Evolutionary conservation across 2,329 filamentous ascomycete species (phyloP).

Genomic region (Cytospora piceicola): DNA sequence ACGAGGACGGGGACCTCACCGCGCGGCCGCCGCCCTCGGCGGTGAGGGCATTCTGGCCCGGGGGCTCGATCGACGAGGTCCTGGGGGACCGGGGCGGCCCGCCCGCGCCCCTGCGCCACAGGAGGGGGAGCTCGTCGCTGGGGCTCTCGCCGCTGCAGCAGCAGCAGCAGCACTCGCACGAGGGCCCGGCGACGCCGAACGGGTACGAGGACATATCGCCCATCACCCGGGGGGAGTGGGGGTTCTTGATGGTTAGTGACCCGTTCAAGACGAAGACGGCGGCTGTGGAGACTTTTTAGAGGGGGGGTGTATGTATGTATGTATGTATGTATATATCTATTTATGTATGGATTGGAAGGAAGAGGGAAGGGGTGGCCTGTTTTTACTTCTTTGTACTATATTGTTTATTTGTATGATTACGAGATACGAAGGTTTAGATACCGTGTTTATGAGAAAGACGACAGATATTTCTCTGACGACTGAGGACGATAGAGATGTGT

Average conservation of each 20-base stretch:
- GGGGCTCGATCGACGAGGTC: constrained; percentile 50
- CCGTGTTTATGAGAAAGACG: too few relatives aligned
- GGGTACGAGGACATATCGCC: constrained; percentile 66
- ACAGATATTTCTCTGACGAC: too few relatives aligned
- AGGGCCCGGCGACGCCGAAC: constrained; percentile 61
- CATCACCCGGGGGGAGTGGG: constrained; percentile 65
- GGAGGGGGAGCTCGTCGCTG: constrained; percentile 23
- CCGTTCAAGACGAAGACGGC: constrained; percentile 51
- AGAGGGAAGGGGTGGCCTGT: too few relatives aligned
- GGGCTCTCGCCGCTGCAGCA: constrained; percentile 17
- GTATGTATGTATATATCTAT: neutral
- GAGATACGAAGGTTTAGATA: neutral
- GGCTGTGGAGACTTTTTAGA: constrained; percentile 57
- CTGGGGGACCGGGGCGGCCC: constrained; percentile 38
- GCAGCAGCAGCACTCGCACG: constrained; percentile 32
- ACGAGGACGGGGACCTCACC: constrained; percentile 45
- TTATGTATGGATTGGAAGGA: too few relatives aligned
- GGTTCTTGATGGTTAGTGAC: constrained; percentile 59
- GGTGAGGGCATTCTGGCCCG: constrained; percentile 35
- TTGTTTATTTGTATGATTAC: neutral
- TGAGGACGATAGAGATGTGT: neutral
- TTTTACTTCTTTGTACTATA: too few relatives aligned
- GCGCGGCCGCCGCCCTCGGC: constrained; percentile 39
- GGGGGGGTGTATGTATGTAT: neutral
- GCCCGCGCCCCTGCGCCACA: constrained; percentile 12